A percentile compares a stretch with the other conserved stretches of the same genome.
Conservation (phyloP, 306 rosid genomes). For the Glycyrrhiza uralensis region DNA sequence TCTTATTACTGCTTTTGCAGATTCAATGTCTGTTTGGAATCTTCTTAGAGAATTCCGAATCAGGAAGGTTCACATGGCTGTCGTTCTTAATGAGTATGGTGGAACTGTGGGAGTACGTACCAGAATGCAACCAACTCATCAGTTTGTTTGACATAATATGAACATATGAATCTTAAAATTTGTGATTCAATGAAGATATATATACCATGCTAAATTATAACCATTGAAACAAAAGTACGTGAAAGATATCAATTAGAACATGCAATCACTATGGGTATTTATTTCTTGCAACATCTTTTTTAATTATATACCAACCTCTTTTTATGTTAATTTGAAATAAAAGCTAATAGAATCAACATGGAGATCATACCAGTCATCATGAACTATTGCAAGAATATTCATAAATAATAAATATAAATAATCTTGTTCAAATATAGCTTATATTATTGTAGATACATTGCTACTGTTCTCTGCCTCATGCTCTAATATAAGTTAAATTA, state of each 20-base stretch:
- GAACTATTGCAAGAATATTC: background rate
- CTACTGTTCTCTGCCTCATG: background rate
- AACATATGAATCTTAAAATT: constrained; percentile 7
- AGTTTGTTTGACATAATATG: constrained; percentile 21
- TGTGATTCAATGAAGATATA: background rate
- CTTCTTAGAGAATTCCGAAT: constrained; percentile 98
- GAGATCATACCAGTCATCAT: background rate
- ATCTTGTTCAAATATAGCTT: background rate
- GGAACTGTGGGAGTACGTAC: constrained; percentile 97
- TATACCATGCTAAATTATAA: constrained; percentile 7
- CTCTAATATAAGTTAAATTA: background rate
- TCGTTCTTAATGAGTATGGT: constrained; percentile 95
- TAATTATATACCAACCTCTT: background rate
- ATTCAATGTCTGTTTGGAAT: constrained; percentile 99
- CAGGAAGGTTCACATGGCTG: constrained; percentile 99
- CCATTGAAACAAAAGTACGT: background rate
- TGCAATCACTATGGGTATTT: background rate
- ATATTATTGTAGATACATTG: background rate
- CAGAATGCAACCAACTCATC: constrained; percentile 9
- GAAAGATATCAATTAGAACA: background rate
- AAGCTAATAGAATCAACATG: background rate
- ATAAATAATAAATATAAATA: too few relatives aligned
- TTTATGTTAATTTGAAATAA: constrained; percentile 8
- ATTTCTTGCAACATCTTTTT: constrained; percentile 2
- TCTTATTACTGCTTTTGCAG: constrained; percentile 52